phyloP scores from a whole-genome alignment of 2,329 filamentous ascomycete genomes.

The Sclerotinia borealis region DNA sequence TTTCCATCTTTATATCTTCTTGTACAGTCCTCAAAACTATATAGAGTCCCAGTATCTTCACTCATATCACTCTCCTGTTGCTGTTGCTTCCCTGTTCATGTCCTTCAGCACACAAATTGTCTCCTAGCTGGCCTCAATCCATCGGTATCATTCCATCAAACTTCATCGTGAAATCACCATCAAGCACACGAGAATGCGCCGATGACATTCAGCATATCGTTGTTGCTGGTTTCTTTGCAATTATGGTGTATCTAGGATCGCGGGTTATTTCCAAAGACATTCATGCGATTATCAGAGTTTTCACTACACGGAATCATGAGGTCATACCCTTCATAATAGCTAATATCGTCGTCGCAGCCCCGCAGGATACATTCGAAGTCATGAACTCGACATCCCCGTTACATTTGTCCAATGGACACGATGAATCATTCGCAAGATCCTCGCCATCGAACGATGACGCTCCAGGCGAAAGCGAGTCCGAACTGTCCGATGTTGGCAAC shows the following conservation, averaged over 20 bases:
- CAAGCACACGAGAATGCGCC: constrained; percentile 30
- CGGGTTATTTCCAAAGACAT: constrained; percentile 19
- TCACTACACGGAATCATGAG: constrained; percentile 19
- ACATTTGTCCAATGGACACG: constrained; percentile 61
- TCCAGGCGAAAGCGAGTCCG: constrained; percentile 61
- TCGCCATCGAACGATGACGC: constrained; percentile 35
- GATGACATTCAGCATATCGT: constrained; percentile 16
- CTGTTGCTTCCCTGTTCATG: not conserved
- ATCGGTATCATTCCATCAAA: constrained; percentile 25
- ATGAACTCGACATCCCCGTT: constrained; percentile 57
- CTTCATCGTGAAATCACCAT: constrained; percentile 20
- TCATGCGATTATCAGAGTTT: constrained; percentile 19
- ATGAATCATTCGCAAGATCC: constrained; percentile 48
- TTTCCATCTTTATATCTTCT: constrained; percentile 18
- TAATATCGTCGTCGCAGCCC: constrained; percentile 50
- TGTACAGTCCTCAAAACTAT: constrained; percentile 13
- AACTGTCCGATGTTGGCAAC: constrained; percentile 67
- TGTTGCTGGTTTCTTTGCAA: constrained; percentile 12
- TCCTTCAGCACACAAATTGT: constrained; percentile 15
- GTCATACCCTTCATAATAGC: constrained; percentile 28
- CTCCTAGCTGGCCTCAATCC: constrained; percentile 22
- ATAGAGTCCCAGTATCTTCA: constrained; percentile 7
- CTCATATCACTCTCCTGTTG: constrained; percentile 3
- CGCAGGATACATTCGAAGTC: constrained; percentile 50
- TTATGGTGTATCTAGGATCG: constrained; percentile 22